These are phyloP conservation scores for Lactarius vividus DNA, from an alignment of 768 basidiomycete genomes.

Conservation along the genomic window DNA sequence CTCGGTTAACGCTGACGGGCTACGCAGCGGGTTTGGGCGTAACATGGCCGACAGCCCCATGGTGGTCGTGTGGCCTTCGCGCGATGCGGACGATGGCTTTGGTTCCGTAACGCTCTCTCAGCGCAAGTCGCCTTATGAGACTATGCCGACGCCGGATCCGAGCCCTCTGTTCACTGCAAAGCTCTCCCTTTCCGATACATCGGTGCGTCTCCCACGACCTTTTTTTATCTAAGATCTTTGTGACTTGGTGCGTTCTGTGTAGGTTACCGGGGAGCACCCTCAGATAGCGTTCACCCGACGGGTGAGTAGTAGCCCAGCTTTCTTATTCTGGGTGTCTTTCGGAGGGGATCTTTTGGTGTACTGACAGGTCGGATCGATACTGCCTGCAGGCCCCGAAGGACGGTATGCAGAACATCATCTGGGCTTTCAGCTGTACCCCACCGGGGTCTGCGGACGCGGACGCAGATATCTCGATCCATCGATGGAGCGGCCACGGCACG, in stretches of 20 bases:
- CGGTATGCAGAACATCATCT: conserved; percentile 50
- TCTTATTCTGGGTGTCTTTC: conserved; percentile 34
- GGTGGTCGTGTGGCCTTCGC: conserved; percentile 73
- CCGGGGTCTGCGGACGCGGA: conserved; percentile 47
- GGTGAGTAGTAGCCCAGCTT: conserved; percentile 34
- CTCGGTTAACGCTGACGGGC: background rate
- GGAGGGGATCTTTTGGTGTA: background rate
- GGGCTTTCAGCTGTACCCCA: conserved; percentile 50
- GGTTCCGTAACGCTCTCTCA: conserved; percentile 60
- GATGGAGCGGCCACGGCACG: conserved; percentile 39
- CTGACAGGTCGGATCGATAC: background rate
- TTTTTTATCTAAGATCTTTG: background rate
- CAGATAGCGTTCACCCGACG: conserved; percentile 22
- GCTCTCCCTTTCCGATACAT: conserved; percentile 34
- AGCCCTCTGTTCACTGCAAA: conserved; percentile 53
- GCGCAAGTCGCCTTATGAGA: conserved; percentile 48
- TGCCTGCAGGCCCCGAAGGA: conserved; percentile 41
- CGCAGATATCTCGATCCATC: conserved; percentile 49
- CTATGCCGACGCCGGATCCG: conserved; percentile 55
- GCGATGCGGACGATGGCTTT: conserved; percentile 40
- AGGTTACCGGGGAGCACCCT: conserved; percentile 3
- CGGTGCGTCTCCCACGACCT: conserved; percentile 36
- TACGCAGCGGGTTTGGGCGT: conserved; percentile 54
- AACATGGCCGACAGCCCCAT: conserved; percentile 57
- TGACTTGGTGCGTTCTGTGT: background rate